Percentiles rank a stretch among this genome's conserved stretches.
These are phyloP conservation scores for Rhizopus delemar DNA, from an alignment of 371 early-diverging fungal genomes.

Conservation along the genomic window DNA sequence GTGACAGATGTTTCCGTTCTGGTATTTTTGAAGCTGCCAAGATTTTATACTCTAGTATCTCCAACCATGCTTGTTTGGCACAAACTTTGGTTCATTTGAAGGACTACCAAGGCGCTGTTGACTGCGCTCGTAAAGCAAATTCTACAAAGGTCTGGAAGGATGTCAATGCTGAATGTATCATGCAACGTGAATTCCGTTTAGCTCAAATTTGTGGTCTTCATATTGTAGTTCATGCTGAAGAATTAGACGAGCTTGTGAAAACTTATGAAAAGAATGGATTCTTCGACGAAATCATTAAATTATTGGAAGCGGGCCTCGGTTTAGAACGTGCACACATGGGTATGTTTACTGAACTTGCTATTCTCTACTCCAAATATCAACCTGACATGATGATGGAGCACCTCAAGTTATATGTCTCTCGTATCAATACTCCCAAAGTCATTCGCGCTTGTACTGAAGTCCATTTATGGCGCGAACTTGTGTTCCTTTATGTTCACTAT, in stretches of 20 bases:
- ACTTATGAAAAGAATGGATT: conserved; percentile 87
- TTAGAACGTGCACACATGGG: conserved; percentile 98
- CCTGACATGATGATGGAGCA: conserved; percentile 96
- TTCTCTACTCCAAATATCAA: conserved; percentile 93
- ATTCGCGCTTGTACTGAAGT: conserved; percentile 90
- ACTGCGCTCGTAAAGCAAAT: conserved; percentile 97
- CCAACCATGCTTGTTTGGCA: conserved; percentile 95
- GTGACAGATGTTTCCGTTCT: conserved; percentile 94
- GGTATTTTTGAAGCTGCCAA: conserved; percentile 92
- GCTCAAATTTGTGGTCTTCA: conserved; percentile 97
- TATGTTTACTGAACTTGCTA: conserved; percentile 97
- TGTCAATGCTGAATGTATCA: conserved; percentile 93
- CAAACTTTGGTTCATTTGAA: conserved; percentile 92
- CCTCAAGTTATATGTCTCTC: conserved; percentile 90
- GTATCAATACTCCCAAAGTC: conserved; percentile 98
- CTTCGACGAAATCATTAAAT: conserved; percentile 85
- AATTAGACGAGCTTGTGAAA: conserved; percentile 83
- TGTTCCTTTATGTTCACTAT: conserved; percentile 96
- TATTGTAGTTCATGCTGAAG: conserved; percentile 95
- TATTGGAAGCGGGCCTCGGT: conserved; percentile 91
- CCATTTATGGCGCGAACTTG: conserved; percentile 95
- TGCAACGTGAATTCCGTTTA: conserved; percentile 89
- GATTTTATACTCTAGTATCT: conserved; percentile 88
- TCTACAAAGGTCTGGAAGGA: conserved; percentile 97
- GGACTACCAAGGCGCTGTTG: conserved; percentile 95